Conservation (phyloP, 192 early-diverging fungal species). For the Entomortierella chlamydospora region DNA sequence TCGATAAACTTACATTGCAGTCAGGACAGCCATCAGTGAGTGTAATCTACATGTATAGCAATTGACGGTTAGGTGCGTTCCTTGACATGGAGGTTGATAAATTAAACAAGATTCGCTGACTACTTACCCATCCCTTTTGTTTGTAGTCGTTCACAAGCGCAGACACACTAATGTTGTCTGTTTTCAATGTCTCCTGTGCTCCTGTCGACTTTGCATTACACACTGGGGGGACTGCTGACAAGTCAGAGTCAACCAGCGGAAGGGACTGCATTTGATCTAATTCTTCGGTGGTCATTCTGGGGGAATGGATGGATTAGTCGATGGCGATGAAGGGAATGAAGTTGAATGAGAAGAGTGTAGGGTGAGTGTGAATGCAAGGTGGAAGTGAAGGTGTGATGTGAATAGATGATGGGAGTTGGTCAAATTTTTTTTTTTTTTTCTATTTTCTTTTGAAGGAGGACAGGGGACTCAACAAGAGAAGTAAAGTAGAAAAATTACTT, state of each 20-base stretch:
- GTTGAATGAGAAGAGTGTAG: too few relatives aligned
- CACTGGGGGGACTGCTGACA: not conserved
- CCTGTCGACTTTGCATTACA: not conserved
- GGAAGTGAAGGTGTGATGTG: not conserved
- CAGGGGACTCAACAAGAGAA: too few relatives aligned
- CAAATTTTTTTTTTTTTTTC: too few relatives aligned
- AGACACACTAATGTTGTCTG: not conserved
- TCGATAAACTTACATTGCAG: slow-evolving; percentile 21
- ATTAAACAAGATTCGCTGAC: not conserved
- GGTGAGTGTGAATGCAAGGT: not conserved
- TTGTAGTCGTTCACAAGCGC: not conserved
- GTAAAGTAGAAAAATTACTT: too few relatives aligned
- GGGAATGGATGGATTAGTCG: not conserved
- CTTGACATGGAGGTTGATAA: not conserved
- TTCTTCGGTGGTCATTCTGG: not conserved
- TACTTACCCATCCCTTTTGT: slow-evolving; percentile 28
- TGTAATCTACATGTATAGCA: slow-evolving; percentile 1
- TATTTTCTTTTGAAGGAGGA: too few relatives aligned
- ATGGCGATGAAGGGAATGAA: too few relatives aligned
- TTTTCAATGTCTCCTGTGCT: not conserved
- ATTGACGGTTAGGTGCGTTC: not conserved
- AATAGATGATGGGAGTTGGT: not conserved
- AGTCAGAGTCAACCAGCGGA: too few relatives aligned
- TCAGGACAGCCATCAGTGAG: slow-evolving; percentile 38
- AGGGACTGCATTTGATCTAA: not conserved